Evolutionary conservation across 352 stramenopile species (phyloP).

Genomic region (Pythium aquatile): DNA sequence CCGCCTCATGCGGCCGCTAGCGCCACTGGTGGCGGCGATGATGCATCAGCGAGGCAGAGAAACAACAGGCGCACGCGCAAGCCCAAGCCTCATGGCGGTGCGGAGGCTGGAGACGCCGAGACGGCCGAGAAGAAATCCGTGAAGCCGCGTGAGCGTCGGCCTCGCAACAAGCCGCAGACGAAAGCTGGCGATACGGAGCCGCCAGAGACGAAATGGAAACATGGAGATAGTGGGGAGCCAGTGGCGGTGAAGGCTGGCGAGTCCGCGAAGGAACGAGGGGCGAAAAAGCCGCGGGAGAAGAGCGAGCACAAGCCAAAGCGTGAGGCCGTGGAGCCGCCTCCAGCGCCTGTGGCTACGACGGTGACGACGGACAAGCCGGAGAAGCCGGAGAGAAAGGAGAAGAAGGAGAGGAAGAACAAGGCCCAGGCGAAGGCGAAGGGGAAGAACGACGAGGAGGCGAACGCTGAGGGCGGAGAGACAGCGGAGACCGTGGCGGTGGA

Average conservation of each 20-base stretch:
- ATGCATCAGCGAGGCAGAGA: not conserved
- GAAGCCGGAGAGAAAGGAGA: not conserved
- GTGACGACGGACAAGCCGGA: not conserved
- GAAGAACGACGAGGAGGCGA: not conserved
- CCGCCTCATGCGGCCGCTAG: not conserved
- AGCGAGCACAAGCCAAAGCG: constrained; percentile 7
- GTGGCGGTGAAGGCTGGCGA: not conserved
- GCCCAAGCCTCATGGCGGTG: constrained; percentile 5
- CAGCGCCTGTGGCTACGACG: not conserved
- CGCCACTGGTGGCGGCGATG: not conserved
- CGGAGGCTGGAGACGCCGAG: not conserved
- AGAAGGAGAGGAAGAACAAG: not conserved
- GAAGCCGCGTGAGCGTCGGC: not conserved
- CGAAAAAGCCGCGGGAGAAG: constrained; percentile 14
- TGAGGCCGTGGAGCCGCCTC: not conserved
- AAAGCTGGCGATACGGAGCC: not conserved
- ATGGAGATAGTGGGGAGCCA: not conserved
- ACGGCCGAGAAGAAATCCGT: not conserved
- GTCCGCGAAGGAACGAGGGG: constrained; percentile 1
- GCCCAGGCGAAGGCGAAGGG: not conserved
- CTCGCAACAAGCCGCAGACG: not conserved
- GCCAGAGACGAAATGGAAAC: not conserved
- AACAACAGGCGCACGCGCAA: not conserved
- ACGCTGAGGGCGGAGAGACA: not conserved
- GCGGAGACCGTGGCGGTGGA: constrained; percentile 10